Evolutionary conservation across 495 filamentous ascomycete species (phyloP).

Genomic region (Jackrogersella minutella): DNA sequence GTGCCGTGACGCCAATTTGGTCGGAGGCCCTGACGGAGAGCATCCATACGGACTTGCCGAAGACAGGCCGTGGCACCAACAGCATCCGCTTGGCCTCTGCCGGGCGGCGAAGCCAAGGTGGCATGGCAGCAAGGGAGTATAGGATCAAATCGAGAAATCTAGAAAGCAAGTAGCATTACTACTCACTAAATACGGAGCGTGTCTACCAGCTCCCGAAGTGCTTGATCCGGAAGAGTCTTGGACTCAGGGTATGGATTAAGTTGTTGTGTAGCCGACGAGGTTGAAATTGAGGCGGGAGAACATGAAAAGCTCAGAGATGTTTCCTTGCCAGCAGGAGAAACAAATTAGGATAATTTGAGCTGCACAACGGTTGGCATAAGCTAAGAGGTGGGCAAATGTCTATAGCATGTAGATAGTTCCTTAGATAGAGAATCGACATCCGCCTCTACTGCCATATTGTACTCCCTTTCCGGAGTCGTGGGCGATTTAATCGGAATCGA

Average conservation of each 20-base stretch:
- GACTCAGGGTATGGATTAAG: not conserved
- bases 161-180: constrained; percentile 19
- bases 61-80: constrained; percentile 1
- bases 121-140: not conserved
- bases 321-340: not conserved
- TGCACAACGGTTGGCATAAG: not conserved
- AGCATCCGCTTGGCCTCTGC: constrained; percentile 30
- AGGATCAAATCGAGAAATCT: constrained; percentile 4
- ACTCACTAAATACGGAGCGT: constrained; percentile 26
- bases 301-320: not conserved
- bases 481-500: not conserved
- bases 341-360: not conserved
- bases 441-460: not conserved
- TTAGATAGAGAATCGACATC: constrained; percentile 7
- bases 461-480: not conserved
- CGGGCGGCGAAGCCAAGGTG: not conserved
- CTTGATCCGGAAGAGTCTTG: not conserved
- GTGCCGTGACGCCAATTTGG: constrained; percentile 13
- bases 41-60: not conserved
- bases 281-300: not conserved
- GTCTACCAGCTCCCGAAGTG: not conserved
- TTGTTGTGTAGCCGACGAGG: not conserved
- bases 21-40: constrained; percentile 16
- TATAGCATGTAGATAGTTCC: constrained; percentile 1
- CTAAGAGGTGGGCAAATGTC: not conserved